Base-by-base conservation (phyloP, 176 grass and related monocot genomes). In the Oryza punctata region DNA sequence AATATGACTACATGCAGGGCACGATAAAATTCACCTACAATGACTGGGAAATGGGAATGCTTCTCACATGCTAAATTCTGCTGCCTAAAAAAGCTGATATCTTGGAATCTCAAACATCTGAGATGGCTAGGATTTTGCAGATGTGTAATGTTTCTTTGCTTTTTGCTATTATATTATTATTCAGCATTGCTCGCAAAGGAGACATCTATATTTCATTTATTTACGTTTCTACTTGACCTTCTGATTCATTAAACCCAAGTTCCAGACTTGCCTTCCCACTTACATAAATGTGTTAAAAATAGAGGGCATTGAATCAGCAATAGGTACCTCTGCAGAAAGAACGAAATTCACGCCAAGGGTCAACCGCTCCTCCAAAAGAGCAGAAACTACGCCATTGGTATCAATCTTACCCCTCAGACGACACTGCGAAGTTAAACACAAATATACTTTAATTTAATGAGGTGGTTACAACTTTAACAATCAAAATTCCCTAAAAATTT, bases 371-470 rank as follows among this genome's bases (percentile, higher is more conserved):
- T 95, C 93, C 33, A 98, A 35, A 85, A 85, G 87, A 79, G 93
- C 89, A 78, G 90, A 89, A 84, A 94, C 77, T 3, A 81, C 37
- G 3, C 83, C 92, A 44, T 89, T 92, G 14, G 60, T 89, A 94
- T 97, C 90, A 19, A 94, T 8, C 60, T 91, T 97, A 12, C 92
- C 92, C 77, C 90, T 92, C 73, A 97, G 73, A 25, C 90, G 86
- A 72, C 74, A 85, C 95, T 97, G 80, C 74, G 92, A 64, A 28
- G 73, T 76, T 59, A 30, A 89, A 67, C 84, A 76, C 15, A 14
- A 77, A 69, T 65, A 61, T 33, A 79, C 23, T 67, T 33, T 32
- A 3, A 69, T 13, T 80, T 25, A 70, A 33, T 29, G 12, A 38
- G 30, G 28, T 21, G 43, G 69, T n/a, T 46, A 12, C 5, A 49